phyloP scores from a whole-genome alignment of 305 asterid genomes.

The Fraxinus nigra region DNA sequence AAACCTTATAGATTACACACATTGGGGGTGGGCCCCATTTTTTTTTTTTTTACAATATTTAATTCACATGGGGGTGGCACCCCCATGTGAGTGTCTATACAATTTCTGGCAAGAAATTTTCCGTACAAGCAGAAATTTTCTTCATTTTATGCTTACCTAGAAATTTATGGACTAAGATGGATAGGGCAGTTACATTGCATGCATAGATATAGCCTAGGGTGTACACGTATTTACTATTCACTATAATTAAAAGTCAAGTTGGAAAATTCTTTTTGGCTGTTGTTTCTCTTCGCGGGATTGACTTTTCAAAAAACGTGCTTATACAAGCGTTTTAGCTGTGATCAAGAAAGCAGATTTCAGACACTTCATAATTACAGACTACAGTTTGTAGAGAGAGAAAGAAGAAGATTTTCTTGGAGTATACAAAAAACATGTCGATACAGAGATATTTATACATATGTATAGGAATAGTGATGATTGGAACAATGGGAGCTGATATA shows the following conservation, averaged over 20 bases:
- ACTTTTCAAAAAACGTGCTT: not conserved
- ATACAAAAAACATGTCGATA: constrained; percentile 24
- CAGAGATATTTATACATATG: constrained; percentile 24
- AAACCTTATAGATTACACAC: no score
- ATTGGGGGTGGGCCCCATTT: no score
- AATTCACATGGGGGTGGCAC: no score
- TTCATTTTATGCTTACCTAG: not conserved
- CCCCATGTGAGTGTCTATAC: no score
- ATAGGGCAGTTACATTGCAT: not conserved
- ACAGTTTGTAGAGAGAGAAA: not conserved
- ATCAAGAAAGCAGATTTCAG: not conserved
- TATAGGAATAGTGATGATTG: constrained; percentile 23
- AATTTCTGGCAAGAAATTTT: no score
- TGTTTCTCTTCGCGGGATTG: not conserved
- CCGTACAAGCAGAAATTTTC: no score
- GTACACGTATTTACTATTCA: not conserved
- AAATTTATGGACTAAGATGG: not conserved
- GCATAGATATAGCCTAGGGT: not conserved
- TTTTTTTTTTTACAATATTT: no score
- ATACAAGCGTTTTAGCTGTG: constrained; percentile 9
- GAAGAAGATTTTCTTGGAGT: not conserved
- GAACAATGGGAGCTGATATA: constrained; percentile 9
- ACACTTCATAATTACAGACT: not conserved
- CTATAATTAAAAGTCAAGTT: not conserved
- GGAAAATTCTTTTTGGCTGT: not conserved